Conservation (phyloP, 73 alveolate genomes). For the Tetrahymena elliotti region DNA sequence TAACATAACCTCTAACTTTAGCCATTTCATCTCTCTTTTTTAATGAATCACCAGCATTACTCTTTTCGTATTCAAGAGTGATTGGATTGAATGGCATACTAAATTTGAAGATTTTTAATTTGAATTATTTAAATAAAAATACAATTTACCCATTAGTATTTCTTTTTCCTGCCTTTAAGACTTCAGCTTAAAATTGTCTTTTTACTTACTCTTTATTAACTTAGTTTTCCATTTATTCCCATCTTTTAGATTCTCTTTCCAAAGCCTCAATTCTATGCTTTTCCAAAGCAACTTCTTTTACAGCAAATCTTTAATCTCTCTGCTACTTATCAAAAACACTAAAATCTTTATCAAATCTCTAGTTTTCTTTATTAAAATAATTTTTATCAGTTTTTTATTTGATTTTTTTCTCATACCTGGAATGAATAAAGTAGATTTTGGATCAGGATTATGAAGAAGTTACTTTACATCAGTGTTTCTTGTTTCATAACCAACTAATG, state of each 20-base stretch:
- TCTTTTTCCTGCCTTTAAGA: conserved; percentile 75
- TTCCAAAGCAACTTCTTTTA: conserved; percentile 56
- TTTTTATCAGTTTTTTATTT: background rate
- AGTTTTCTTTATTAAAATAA: conserved; percentile 51
- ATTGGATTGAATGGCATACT: conserved; percentile 87
- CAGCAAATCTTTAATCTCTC: conserved; percentile 87
- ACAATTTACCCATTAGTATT: conserved; percentile 57
- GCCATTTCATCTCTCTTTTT: conserved; percentile 84
- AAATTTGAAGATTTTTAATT: background rate
- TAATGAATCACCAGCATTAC: conserved; percentile 78
- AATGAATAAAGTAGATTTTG: conserved; percentile 23
- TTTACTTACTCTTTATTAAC: conserved; percentile 68
- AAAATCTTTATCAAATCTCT: conserved; percentile 82
- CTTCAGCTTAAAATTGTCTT: conserved; percentile 67
- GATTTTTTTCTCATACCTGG: conserved; percentile 6
- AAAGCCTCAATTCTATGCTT: conserved; percentile 45
- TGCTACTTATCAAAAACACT: conserved; percentile 72
- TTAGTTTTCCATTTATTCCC: conserved; percentile 92
- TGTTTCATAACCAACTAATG: background rate
- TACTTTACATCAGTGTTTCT: conserved; percentile 25
- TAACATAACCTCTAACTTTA: conserved; percentile 78
- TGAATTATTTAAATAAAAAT: background rate
- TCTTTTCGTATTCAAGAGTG: conserved; percentile 83
- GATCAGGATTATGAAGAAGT: conserved; percentile 22
- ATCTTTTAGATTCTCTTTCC: conserved; percentile 82